Percentiles rank a stretch among this genome's conserved stretches.
These are phyloP conservation scores for Paramyrothecium sp. DNA, from an alignment of 2,329 filamentous ascomycete species.

Conservation along the genomic window DNA sequence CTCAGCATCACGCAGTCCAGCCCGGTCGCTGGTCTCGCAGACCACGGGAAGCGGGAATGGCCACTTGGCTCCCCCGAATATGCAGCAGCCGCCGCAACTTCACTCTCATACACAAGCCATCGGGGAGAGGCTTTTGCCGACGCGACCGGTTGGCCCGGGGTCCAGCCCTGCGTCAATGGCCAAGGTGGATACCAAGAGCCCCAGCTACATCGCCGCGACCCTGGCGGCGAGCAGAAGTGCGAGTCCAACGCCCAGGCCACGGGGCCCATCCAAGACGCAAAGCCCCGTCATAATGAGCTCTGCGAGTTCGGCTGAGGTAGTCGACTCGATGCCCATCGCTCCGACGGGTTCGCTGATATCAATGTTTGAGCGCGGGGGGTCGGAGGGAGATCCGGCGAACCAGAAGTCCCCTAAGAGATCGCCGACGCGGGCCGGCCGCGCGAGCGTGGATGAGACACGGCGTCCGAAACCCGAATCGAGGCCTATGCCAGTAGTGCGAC, in stretches of 20 bases:
- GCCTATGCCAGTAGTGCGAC: neutral
- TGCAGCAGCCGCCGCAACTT: conserved; percentile 15
- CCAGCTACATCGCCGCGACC: conserved; percentile 56
- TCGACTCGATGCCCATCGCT: conserved; percentile 56
- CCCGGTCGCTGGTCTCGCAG: conserved; percentile 29
- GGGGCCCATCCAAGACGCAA: conserved; percentile 12
- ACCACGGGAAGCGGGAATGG: conserved; percentile 34
- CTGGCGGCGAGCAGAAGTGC: conserved; percentile 54
- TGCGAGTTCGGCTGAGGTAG: conserved; percentile 21
- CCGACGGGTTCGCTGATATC: conserved; percentile 65
- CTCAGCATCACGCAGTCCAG: conserved; percentile 14
- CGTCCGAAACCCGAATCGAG: neutral
- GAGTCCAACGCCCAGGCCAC: conserved; percentile 31
- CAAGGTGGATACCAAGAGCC: conserved; percentile 43
- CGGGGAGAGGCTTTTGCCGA: conserved; percentile 9
- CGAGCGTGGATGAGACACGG: neutral
- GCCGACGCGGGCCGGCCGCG: conserved; percentile 3
- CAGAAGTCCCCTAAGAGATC: conserved; percentile 21
- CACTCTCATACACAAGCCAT: neutral
- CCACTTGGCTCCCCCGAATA: conserved; percentile 15
- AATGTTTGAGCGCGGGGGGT: conserved; percentile 60
- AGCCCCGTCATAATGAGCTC: conserved; percentile 15
- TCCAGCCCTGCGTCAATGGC: conserved; percentile 5
- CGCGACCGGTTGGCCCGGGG: conserved; percentile 15
- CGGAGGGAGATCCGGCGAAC: conserved; percentile 30